Base-by-base conservation (phyloP, 305 asterid genomes). In the Fraxinus albicans region DNA sequence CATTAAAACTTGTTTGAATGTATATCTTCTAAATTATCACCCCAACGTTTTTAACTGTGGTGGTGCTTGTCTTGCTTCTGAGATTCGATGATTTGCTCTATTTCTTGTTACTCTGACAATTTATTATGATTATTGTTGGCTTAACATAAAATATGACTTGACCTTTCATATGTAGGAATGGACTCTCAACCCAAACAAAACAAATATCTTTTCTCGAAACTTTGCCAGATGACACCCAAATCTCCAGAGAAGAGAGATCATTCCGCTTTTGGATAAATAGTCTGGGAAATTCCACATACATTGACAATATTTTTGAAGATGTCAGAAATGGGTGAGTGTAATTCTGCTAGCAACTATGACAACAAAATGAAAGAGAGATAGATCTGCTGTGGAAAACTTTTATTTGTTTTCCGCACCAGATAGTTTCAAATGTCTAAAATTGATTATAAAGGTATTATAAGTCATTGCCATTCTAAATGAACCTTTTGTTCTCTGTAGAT, bases 251-350 rank as follows among this genome's bases (percentile, higher is more conserved):
- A 84, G 99, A 94, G 87, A 93, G 93, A 85, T 93, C 94, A 60
- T 94, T 94, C 83, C 95, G 98, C 53, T 88, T 96, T 88, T 96
- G 98, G 99, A 86, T 94, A 55, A 96, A 94, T 82, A 94, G 98
- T 85, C 87, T 91, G 83, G 98, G 93, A 84, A 92, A 91, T 84
- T 93, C 94, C 38, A 89, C 94, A 10, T 94, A 90, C 89, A 92
- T 94, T 23, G 95, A 94, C 87, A 96, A 96, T 82, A 93, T 93
- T 72, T 96, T 96, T 86, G 99, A 96, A 89, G 99, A 96, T 90
- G 93, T 96, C 79, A 90, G 99, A 86, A 89, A 93, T 79, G 99
- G 99, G 99, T 94, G 84, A 88, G 92, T 86, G 23, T 23, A 23
- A 74, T 55, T 79, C 47, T 73, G 75, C 35, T 70, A 76, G 63